Evolutionary conservation across 768 basidiomycete genomes (phyloP), one percentile per base, ranked within the genome.

Genomic region (Sarcomyxa edulis): DNA sequence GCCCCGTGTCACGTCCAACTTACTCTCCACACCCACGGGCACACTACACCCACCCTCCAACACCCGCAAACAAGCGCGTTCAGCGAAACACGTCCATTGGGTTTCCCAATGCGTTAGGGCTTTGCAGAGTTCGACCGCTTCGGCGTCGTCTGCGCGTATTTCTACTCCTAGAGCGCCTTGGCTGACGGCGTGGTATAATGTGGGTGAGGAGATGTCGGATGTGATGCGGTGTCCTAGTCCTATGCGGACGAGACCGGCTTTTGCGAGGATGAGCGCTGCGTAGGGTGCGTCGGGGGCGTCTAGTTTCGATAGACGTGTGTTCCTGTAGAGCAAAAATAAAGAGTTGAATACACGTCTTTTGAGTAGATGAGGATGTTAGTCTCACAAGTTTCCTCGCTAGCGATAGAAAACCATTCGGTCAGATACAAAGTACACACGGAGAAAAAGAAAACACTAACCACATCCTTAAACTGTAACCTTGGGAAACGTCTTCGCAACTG

Each of bases 31-130:
- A 3, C 94, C 95, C 11, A 99, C 93, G 3, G 95, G 95, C 0
- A 99, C 94, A 45, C 89, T 93, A 63, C 96, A 99, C 18, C 96
- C 96, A 20, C 96, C 96, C 60, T 98, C 96, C 37, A 98, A 69
- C 16, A 84, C 81, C n/a, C 84, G 71, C 46, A 98, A 66, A 59
- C 87, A 84, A 1, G 84, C 87, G 10, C 96, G 77, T 61, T 99
- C 96, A 2, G 92, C 91, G 18, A 73, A 64, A 51, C 84, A 89
- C 39, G 54, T 64, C 82, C 82, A 90, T 32, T 79, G 71, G 0
- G 91, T 92, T 55, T 73, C 68, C 64, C 79, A 76, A 55, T 96
- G 87, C 1, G 78, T 88, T 32, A 93, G 58, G 18, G 66, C 68
- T 23, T 71, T 62, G 55, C 92, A 81, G 21, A 94, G 59, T 37